Base-by-base conservation (phyloP, 352 stramenopile species). In the Phytophthora ohioensis region DNA sequence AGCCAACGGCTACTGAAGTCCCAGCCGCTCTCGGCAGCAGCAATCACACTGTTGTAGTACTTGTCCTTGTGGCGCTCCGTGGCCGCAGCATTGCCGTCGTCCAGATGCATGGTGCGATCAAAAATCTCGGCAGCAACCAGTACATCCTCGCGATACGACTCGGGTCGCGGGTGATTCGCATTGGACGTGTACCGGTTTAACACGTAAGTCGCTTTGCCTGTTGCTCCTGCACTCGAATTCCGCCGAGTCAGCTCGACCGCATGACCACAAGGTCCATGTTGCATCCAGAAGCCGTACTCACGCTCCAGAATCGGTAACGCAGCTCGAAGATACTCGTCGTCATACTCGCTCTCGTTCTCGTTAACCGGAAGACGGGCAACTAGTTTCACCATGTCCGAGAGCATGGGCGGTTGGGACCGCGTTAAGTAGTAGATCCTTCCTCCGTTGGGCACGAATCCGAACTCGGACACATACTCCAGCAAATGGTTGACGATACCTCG, bases 1-100 rank as follows among this genome's bases (percentile, higher is more conserved):
- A 97, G 59, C 91, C 91, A 97, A 21, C 91, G 86, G 55, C 87
- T 96, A 63, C 82, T 94, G 57, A 97, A 97, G 68, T 97, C 91
- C 91, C 91, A 97, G 1, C 91, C 91, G n/a, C 86, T 95, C 74
- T 97, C 91, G 6, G 91, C 87, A 12, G 86, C 91, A 17, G 85
- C 83, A 45, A 91, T 92, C 39, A 97, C 80, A 64, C 95, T 84
- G 48, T 89, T 91, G 74, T 94, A 97, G 65, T 92, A 94, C 49
- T 77, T 77, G 53, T 80, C 78, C 59, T 93, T 92, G 63, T 88
- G 80, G 9, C 67, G 67, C 45, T 90, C 71, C 0, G 68, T 86
- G 35, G 71, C 68, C 0, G 56, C 57, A 34, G 78, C 81, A 42
- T 80, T 74, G 15, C 74, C 73, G 12, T 75, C 68, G 4, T 83